These are phyloP conservation scores for Macrolepiota albuminosa DNA, from an alignment of 768 basidiomycete genomes.

Conservation along the genomic window DNA sequence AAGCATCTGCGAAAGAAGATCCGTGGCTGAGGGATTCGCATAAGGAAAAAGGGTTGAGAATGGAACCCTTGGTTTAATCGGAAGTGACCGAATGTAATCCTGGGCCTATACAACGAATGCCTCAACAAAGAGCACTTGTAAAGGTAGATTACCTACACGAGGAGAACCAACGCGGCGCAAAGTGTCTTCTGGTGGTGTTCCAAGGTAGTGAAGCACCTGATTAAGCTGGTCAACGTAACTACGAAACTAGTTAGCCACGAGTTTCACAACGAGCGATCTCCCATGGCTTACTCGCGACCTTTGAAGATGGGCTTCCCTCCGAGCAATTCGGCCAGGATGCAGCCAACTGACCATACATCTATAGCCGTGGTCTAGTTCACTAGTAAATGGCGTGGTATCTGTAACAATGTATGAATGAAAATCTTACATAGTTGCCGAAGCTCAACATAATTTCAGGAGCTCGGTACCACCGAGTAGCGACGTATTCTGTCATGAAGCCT, in stretches of 20 bases:
- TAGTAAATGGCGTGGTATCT: slow-evolving; percentile 12
- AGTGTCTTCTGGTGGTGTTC: slow-evolving; percentile 95
- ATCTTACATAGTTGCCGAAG: slow-evolving; percentile 86
- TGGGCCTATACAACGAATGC: slow-evolving; percentile 57
- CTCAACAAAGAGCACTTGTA: neutral
- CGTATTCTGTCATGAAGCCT: slow-evolving; percentile 99
- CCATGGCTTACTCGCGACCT: slow-evolving; percentile 79
- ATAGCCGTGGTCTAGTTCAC: slow-evolving; percentile 73
- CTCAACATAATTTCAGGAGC: slow-evolving; percentile 99
- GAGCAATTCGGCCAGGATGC: slow-evolving; percentile 89
- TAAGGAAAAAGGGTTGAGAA: slow-evolving; percentile 91
- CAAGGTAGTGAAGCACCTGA: slow-evolving; percentile 97
- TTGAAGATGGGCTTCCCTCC: slow-evolving; percentile 96
- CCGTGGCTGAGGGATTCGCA: slow-evolving; percentile 91
- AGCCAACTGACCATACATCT: slow-evolving; percentile 96
- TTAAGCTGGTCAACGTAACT: slow-evolving; percentile 99
- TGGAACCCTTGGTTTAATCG: slow-evolving; percentile 92
- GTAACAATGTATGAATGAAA: neutral
- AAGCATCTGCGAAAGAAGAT: slow-evolving; percentile 86
- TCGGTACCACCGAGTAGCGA: slow-evolving; percentile 98
- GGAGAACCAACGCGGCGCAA: slow-evolving; percentile 95
- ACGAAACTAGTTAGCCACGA: slow-evolving; percentile 9
- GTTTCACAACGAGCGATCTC: neutral
- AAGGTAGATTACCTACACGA: slow-evolving; percentile 47
- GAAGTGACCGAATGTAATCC: slow-evolving; percentile 96